Conservation (phyloP, 495 filamentous ascomycete genomes). For the Penicillium ucsense region DNA sequence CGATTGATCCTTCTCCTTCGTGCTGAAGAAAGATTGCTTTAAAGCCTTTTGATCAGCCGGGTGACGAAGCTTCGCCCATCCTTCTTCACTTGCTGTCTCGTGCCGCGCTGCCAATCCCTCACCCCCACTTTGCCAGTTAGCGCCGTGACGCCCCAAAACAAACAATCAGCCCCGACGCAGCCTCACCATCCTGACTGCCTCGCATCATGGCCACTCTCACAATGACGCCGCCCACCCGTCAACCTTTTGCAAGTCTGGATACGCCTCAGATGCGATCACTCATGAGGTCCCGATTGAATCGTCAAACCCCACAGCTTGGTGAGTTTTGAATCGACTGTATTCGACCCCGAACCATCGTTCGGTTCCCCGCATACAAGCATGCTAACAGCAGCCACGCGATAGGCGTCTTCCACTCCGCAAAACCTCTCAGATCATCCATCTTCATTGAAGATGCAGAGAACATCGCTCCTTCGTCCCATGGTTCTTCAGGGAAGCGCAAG, state of each 20-base stretch:
- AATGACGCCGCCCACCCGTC: slow-evolving; percentile 32
- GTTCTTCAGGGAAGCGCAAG: slow-evolving; percentile 55
- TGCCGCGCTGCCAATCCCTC: slow-evolving; percentile 12
- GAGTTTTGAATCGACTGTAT: slow-evolving; percentile 5
- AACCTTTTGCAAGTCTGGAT: slow-evolving; percentile 37
- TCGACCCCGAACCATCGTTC: too few relatives aligned
- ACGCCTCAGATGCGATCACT: slow-evolving; percentile 35
- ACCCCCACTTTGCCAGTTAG: slow-evolving; percentile 12
- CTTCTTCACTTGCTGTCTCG: neutral
- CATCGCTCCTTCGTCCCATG: slow-evolving; percentile 59
- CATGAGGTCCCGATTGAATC: slow-evolving; percentile 33
- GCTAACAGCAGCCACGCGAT: too few relatives aligned
- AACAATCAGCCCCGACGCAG: slow-evolving; percentile 4
- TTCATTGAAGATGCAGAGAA: slow-evolving; percentile 65
- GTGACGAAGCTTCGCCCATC: neutral
- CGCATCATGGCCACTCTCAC: slow-evolving; percentile 32
- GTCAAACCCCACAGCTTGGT: slow-evolving; percentile 51
- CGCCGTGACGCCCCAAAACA: slow-evolving; percentile 19
- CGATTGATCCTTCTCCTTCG: too few relatives aligned
- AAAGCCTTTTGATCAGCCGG: neutral
- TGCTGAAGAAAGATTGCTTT: neutral
- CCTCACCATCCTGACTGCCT: slow-evolving; percentile 1
- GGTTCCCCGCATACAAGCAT: too few relatives aligned
- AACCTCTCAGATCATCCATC: slow-evolving; percentile 23
- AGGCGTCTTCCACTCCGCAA: too few relatives aligned